Percentiles rank a stretch among this genome's conserved stretches.
Conservation (phyloP, 192 early-diverging fungal species). For the Coemansia umbellata region DNA sequence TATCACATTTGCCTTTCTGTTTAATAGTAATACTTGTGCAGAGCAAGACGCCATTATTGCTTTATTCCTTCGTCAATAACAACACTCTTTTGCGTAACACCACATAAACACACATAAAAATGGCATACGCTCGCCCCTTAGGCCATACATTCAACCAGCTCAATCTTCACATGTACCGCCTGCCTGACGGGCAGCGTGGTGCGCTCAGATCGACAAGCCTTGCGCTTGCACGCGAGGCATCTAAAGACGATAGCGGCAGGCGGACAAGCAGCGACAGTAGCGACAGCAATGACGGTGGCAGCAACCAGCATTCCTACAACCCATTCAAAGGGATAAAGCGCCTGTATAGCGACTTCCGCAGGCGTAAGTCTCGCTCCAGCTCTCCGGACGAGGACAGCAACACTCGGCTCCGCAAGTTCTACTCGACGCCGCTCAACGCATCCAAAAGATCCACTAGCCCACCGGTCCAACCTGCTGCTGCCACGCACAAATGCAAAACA, state of each 20-base stretch:
- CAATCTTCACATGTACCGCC: constrained; percentile 50
- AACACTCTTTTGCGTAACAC: too few species aligned
- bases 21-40: too few species aligned
- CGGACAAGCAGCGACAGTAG: constrained; percentile 13
- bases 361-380: constrained; percentile 16
- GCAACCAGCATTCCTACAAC: constrained; percentile 16
- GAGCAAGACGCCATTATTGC: too few species aligned
- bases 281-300: constrained; percentile 5
- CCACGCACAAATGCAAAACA: constrained; percentile 16
- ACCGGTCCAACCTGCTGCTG: neutral
- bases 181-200: constrained; percentile 49
- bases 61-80: too few species aligned
- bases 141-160: constrained; percentile 53
- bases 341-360: constrained; percentile 41
- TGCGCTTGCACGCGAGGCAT: constrained; percentile 43
- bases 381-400: constrained; percentile 12
- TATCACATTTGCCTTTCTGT: too few species aligned
- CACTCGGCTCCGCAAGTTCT: constrained; percentile 39
- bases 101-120: too few species aligned
- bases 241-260: constrained; percentile 25
- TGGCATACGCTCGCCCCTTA: constrained; percentile 46
- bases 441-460: neutral
- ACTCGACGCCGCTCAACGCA: constrained; percentile 30
- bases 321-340: constrained; percentile 50
- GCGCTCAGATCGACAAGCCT: constrained; percentile 39